A percentile compares a stretch with the other conserved stretches of the same genome.
phyloP scores from a whole-genome alignment of 2,329 filamentous ascomycete genomes.

The Trichophyton simii region DNA sequence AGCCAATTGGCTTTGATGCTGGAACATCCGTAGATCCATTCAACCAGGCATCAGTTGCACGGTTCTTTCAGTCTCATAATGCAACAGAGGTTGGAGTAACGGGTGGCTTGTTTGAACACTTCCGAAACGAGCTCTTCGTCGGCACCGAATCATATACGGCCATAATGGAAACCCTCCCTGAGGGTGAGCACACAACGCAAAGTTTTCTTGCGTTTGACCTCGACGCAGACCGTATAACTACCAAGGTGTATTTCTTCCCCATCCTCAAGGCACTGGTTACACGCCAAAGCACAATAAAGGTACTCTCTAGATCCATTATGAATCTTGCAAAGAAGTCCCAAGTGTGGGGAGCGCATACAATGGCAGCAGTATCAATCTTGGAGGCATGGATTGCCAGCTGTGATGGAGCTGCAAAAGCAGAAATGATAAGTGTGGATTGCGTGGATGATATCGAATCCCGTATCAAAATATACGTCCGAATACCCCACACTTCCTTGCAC shows the following conservation, averaged over 20 bases:
- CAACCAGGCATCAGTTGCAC: background rate
- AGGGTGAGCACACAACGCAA: background rate
- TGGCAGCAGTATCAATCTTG: background rate
- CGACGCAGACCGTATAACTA: background rate
- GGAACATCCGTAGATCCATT: background rate
- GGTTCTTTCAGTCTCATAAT: background rate
- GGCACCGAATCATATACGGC: background rate
- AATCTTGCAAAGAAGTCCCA: background rate
- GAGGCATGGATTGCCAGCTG: constrained; percentile 6
- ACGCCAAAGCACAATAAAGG: background rate
- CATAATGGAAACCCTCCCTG: background rate
- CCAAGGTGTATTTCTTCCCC: background rate
- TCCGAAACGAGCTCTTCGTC: background rate
- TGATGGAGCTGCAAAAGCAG: background rate
- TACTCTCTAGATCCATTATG: background rate
- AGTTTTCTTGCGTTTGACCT: background rate
- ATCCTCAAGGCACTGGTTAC: background rate
- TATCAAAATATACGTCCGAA: constrained; percentile 3
- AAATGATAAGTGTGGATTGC: constrained; percentile 2
- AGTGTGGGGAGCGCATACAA: background rate
- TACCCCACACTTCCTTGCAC: background rate
- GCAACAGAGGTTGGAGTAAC: background rate
- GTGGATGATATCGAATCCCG: background rate
- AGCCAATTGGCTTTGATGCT: background rate
- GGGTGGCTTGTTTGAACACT: background rate